Base-by-base conservation (phyloP, 805 yeast species). In the Pichia manshurica region DNA sequence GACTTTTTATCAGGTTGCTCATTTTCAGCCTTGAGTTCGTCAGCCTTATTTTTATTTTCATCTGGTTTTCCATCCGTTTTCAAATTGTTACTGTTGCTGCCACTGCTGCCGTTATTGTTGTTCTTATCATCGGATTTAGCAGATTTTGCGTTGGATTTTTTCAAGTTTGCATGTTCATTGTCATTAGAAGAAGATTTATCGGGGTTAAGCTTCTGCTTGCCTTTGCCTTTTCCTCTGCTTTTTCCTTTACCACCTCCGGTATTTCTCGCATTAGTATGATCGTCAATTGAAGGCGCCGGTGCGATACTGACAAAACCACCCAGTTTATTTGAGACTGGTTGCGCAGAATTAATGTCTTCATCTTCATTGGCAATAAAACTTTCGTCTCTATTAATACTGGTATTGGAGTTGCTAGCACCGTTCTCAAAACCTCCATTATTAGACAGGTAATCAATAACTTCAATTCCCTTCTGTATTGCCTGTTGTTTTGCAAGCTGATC, bases 401-500 rank as follows among this genome's bases (percentile, higher is more conserved):
- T 39, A 16, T 39, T 31, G 35, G 6, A 22, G n/a, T 23, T 13
- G 16, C 13, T 16, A 20, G 21, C 34, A 22, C 36, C 41, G 31
- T 29, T 35, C 4, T 9, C 15, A 21, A 7, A 16, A 15, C 37
- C 16, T 16, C 33, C 20, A 33, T 42, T 22, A 13, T 15, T 5
- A 15, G 32, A 20, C 19, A 31, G 16, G 21, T 36, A n/a, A 25
- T 44, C 46, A 25, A 44, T 29, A 19, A 29, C 31, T 15, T 44
- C 37, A 29, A 36, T 45, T 6, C 43, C 23, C 40, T 39, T 32
- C 12, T 34, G 32, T 23, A 35, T 48, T 31, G 47, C 45, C 13
- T 43, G 32, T 36, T 47, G 42, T 29, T 56, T 52, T 20, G 55
- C 60, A 5, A 61, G 56, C 45, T 63, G 67, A 49, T 59, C 62